phyloP scores from a whole-genome alignment of 345 rosid genomes.

The Salix koriyanagi region DNA sequence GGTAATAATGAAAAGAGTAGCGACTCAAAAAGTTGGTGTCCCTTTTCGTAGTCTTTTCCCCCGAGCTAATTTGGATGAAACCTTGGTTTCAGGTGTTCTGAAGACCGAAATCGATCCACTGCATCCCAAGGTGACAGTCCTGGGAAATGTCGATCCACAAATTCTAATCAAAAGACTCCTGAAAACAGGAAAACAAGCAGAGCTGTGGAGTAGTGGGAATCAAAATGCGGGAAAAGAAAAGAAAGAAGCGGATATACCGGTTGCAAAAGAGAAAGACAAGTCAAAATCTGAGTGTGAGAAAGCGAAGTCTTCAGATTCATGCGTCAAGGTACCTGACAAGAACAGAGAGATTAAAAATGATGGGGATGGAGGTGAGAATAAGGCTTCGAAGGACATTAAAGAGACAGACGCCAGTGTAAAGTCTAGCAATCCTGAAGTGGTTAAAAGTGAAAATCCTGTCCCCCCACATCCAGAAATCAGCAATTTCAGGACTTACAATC shows the following conservation, averaged over 20 bases:
- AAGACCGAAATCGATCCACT: slow-evolving; percentile 42
- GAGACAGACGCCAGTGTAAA: not conserved
- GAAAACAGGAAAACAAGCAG: slow-evolving; percentile 54
- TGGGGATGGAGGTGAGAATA: slow-evolving; percentile 1
- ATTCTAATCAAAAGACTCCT: slow-evolving; percentile 38
- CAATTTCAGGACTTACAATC: slow-evolving; percentile 13
- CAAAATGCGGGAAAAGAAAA: slow-evolving; percentile 24
- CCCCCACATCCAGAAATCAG: slow-evolving; percentile 9
- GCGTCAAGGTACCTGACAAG: slow-evolving; percentile 8
- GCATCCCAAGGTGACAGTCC: slow-evolving; percentile 44
- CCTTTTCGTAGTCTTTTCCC: not conserved
- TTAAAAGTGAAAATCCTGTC: slow-evolving; percentile 10
- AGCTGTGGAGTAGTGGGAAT: slow-evolving; percentile 25
- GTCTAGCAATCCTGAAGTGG: slow-evolving; percentile 2
- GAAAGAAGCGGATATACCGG: slow-evolving; percentile 14
- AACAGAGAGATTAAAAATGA: slow-evolving; percentile 7
- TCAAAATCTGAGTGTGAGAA: slow-evolving; percentile 13
- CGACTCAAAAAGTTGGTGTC: not conserved
- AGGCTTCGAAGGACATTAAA: slow-evolving; percentile 11
- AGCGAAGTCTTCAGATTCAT: slow-evolving; percentile 12
- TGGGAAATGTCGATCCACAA: slow-evolving; percentile 41
- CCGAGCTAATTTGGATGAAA: slow-evolving; percentile 2
- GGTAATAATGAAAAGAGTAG: slow-evolving; percentile 32
- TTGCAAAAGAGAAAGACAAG: slow-evolving; percentile 16
- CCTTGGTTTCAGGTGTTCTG: slow-evolving; percentile 40